Percentiles rank a stretch among this genome's conserved stretches.
phyloP scores from a whole-genome alignment of 2,329 filamentous ascomycete genomes.

The Leptographium lundbergii region DNA sequence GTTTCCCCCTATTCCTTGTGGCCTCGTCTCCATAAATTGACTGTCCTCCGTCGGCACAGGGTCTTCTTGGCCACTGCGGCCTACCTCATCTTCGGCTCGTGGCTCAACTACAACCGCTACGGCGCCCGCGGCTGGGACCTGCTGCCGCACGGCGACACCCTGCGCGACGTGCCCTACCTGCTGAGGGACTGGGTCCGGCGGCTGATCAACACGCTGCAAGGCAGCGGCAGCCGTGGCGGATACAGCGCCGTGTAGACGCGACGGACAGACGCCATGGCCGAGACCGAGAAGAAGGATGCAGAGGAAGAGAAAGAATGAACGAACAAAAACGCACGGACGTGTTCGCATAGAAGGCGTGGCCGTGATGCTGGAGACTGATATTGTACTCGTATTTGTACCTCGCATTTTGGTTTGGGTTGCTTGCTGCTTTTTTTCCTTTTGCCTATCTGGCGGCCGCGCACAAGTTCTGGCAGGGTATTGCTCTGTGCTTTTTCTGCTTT shows the following conservation, averaged over 20 bases:
- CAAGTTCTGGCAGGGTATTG: background rate
- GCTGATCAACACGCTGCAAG: constrained; percentile 73
- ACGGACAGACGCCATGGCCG: background rate
- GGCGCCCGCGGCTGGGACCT: constrained; percentile 92
- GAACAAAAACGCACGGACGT: background rate
- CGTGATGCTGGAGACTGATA: background rate
- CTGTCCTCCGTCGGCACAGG: constrained; percentile 28
- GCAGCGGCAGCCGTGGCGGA: constrained; percentile 70
- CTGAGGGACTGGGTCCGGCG: constrained; percentile 76
- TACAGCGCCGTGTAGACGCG: constrained; percentile 72
- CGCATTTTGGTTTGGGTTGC: constrained; percentile 7
- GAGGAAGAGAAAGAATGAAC: background rate
- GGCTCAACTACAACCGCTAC: constrained; percentile 98
- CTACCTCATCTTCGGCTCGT: constrained; percentile 95
- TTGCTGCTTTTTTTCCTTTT: background rate
- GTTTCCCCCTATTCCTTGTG: background rate
- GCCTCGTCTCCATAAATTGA: background rate
- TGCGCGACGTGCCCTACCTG: constrained; percentile 85
- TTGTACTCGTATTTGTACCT: constrained; percentile 9
- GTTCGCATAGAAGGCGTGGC: background rate
- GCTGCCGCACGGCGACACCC: constrained; percentile 80
- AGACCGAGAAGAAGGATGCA: background rate
- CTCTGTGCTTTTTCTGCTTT: background rate
- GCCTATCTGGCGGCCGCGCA: background rate
- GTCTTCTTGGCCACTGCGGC: constrained; percentile 73